Evolutionary conservation across 345 rosid genomes (phyloP), one percentile per base, ranked within the genome.

Genomic region (Arabidopsis suecica): DNA sequence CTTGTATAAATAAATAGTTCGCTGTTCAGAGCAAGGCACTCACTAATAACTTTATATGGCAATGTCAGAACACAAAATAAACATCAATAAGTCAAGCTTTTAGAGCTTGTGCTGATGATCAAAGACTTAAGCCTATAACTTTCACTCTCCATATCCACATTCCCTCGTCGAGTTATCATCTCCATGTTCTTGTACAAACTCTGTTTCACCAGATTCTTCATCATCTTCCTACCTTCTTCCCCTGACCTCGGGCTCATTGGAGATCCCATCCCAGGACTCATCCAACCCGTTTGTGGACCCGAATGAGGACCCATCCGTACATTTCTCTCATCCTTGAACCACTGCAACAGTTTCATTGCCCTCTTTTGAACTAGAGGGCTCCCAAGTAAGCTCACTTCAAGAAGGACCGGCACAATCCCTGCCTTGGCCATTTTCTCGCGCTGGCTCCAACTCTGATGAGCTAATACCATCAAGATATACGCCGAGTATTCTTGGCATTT

Each of bases 261-360:
- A 11, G 97, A 89, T 7, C 91, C 93, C 50, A 87, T 80, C 10
- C 79, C 72, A 0, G 48, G 38, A 37, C 75, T 62, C 6, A 73
- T 8, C 73, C 88, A 80, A 34, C 89, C 83, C 8, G 89, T 71
- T 68, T 90, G 99, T 0, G 99, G 97, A 36, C 99, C 99, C 0
- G 99, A 95, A 79, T 95, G 99, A 5, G 91, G 97, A n/a, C 96
- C 97, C 82, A 95, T 84, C 78, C 83, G 85, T 12, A 78, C 69
- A 71, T 87, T 88, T 78, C 97, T 85, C 79, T 86, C 99, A 16
- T 92, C 96, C 75, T 90, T 92, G 54, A 95, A 95, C 99, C 99
- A 92, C 13, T 95, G 96, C 60, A 95, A 71, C 59, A 95, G 68
- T 59, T 91, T 95, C 59, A 87, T 9, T 3, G 97, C 96, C 69